Conservation (phyloP, 2,329 filamentous ascomycete genomes). For the Venturia effusa region DNA sequence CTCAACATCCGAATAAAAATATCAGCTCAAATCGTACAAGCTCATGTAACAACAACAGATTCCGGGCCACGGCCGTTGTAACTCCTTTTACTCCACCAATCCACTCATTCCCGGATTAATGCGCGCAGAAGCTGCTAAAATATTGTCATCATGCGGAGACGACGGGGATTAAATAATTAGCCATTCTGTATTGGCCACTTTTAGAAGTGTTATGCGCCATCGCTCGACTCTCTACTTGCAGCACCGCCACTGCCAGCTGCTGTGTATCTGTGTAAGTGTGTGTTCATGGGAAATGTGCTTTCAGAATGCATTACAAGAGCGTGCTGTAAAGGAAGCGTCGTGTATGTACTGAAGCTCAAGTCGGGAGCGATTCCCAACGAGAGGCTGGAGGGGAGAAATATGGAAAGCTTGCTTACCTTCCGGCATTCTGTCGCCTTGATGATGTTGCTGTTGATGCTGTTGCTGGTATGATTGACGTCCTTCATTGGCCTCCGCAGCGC, state of each 20-base stretch:
- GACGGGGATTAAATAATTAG: not conserved
- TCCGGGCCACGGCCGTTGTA: not conserved
- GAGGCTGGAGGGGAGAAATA: not conserved
- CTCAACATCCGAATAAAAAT: not conserved
- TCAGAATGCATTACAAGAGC: not conserved
- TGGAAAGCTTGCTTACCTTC: not conserved
- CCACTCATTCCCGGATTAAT: not conserved
- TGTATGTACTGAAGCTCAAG: not conserved
- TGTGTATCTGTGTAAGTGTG: not conserved
- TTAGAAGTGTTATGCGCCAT: not conserved
- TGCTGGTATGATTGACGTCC: constrained; percentile 5
- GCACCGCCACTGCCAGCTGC: not conserved
- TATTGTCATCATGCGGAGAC: not conserved
- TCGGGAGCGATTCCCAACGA: not conserved
- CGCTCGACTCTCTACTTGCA: constrained; percentile 1
- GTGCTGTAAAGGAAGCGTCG: not conserved
- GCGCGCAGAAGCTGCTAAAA: not conserved
- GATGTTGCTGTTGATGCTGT: not conserved
- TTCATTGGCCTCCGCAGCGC: constrained; percentile 8
- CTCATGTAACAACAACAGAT: not conserved
- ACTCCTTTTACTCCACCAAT: not conserved
- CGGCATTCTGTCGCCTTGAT: not conserved
- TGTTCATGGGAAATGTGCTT: not conserved
- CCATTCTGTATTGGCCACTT: not conserved
- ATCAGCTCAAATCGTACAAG: not conserved